Base-by-base conservation (phyloP, 2,329 filamentous ascomycete genomes). In the Sarocladiaceae sp. region DNA sequence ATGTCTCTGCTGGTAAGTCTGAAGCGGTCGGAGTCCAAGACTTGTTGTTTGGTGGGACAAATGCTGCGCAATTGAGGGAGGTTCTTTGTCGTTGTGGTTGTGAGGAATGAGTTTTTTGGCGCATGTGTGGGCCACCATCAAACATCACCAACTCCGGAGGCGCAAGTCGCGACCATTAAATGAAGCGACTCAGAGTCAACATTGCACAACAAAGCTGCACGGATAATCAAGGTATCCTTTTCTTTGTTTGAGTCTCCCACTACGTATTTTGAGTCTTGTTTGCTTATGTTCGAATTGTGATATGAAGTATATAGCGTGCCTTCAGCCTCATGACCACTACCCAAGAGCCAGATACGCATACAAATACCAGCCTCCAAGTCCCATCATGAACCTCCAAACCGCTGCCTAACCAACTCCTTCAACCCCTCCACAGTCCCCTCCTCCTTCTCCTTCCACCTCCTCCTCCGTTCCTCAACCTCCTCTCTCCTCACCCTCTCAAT, bases 391-490 rank as follows among this genome's bases (percentile, higher is more conserved):
- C 65, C 83, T 23, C 89, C 89, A 76, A 89, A 96, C 57, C 88
- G 79, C 71, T 89, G 82, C 70, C 79, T 86, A 15, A 91, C 93
- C 70, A 97, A 70, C 60, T 84, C 82, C 69, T 79, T 86, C 62
- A 97, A 63, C 78, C 90, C 91, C 47, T 82, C 82, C 76, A 97
- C 90, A 1, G 90, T 96, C 63, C 83, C 83, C 57, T 91, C 86
- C 70, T 97, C 93, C 67, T 90, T 88, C 61, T 82, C 80, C 62
- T 81, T 78, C 67, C 89, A 86, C 58, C 80, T 83, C 60, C 78
- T 75, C 50, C 92, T 64, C 60, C 84, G 79, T 72, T 91, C 88
- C 64, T 96, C 90, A 59, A 91, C 77, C 75, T 97, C 92, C 44
- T 84, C 90, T 55, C 78, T 77, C 63, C 83, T 82, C 11, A 90